phyloP scores from a whole-genome alignment of 1,284 basidiomycete genomes.

The Macrocystidia cucumis region DNA sequence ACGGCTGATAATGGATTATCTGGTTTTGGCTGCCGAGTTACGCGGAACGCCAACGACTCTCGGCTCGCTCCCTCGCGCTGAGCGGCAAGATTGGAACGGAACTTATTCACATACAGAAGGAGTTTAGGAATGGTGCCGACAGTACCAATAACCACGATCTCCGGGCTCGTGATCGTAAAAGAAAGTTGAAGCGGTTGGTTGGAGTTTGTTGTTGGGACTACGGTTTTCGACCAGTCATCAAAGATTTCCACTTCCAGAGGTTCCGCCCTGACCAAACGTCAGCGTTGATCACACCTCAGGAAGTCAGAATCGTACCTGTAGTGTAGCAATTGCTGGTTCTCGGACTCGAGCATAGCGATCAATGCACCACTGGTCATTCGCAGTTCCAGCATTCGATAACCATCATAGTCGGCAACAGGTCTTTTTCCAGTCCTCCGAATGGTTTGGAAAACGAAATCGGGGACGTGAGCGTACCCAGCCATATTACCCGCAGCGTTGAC shows the following conservation, averaged over 20 bases:
- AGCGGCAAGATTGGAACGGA: slow-evolving; percentile 61
- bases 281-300: slow-evolving; percentile 5
- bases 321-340: slow-evolving; percentile 67
- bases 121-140: slow-evolving; percentile 71
- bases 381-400: slow-evolving; percentile 60
- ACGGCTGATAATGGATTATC: slow-evolving; percentile 76
- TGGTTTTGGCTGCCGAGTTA: slow-evolving; percentile 56
- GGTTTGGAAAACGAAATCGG: slow-evolving; percentile 73
- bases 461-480: slow-evolving; percentile 61
- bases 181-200: slow-evolving; percentile 62
- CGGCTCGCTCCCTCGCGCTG: slow-evolving; percentile 70
- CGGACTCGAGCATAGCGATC: slow-evolving; percentile 64
- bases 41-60: slow-evolving; percentile 66
- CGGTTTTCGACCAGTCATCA: slow-evolving; percentile 85
- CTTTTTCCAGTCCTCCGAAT: slow-evolving; percentile 43
- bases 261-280: slow-evolving; percentile 49
- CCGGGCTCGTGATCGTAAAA: slow-evolving; percentile 70
- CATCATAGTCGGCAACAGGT: slow-evolving; percentile 20
- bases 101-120: slow-evolving; percentile 64
- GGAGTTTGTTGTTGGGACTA: slow-evolving; percentile 29
- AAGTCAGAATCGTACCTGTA: slow-evolving; percentile 53
- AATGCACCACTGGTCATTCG: slow-evolving; percentile 71
- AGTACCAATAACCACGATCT: slow-evolving; percentile 64
- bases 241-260: slow-evolving; percentile 69
- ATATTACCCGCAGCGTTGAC: slow-evolving; percentile 69